These are phyloP conservation scores for Candida palmyrensis DNA, from an alignment of 805 yeast genomes.

Conservation along the genomic window DNA sequence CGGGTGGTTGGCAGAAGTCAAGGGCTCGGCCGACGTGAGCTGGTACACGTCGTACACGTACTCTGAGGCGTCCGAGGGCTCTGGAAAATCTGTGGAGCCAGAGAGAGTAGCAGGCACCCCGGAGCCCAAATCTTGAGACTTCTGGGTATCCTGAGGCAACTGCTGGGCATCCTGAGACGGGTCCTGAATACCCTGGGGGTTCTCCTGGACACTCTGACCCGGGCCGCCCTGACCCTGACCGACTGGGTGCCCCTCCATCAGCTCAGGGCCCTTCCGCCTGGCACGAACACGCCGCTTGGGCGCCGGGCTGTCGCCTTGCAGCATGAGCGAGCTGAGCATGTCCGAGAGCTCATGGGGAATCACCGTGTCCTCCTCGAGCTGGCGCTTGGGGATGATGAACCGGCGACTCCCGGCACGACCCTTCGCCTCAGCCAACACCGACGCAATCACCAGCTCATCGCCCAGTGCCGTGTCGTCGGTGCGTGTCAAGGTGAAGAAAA, in stretches of 20 bases:
- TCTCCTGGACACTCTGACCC: neutral
- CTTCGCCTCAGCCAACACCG: conserved; percentile 21
- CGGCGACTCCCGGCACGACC: conserved; percentile 15
- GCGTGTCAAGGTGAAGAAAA: conserved; percentile 29
- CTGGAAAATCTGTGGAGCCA: conserved; percentile 7
- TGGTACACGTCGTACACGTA: conserved; percentile 88
- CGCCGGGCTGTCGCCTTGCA: neutral
- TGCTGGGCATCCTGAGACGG: neutral
- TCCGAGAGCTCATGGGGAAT: conserved; percentile 64
- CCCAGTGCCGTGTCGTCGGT: conserved; percentile 23
- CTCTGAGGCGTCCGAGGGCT: conserved; percentile 35
- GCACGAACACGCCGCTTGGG: conserved; percentile 11
- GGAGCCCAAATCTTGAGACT: conserved; percentile 14
- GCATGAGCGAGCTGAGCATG: conserved; percentile 61
- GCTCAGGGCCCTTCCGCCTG: neutral
- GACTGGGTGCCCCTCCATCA: neutral
- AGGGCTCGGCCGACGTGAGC: conserved; percentile 22
- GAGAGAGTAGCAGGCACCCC: conserved; percentile 18
- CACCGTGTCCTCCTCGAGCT: conserved; percentile 26
- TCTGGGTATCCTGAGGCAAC: neutral
- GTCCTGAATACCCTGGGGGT: neutral
- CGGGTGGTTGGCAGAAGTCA: conserved; percentile 45
- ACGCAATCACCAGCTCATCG: conserved; percentile 16
- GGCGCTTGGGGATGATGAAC: conserved; percentile 32
- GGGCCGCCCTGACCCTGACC: neutral